Percentiles rank a stretch among this genome's conserved stretches.
Conservation (phyloP, 208 protist species). For the Entamoeba dispar region DNA sequence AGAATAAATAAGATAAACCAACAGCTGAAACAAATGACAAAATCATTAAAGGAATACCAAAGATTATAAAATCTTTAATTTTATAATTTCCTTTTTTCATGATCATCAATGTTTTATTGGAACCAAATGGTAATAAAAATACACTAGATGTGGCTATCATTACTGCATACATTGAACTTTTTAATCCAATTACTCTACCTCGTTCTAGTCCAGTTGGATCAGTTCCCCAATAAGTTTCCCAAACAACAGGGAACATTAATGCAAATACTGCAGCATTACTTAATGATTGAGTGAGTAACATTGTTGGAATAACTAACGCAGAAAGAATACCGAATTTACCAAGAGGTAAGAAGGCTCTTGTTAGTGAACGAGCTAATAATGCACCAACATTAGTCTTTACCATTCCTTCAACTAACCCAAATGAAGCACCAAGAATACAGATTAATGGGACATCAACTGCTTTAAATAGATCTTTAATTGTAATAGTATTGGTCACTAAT, state of each 20-base stretch:
- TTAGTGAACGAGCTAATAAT: background rate
- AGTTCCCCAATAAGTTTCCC: background rate
- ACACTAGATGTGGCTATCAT: background rate
- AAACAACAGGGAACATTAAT: background rate
- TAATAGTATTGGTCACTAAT: background rate
- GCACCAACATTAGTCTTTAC: background rate
- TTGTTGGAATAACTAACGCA: background rate
- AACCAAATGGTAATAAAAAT: background rate
- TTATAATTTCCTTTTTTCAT: background rate
- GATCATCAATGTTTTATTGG: background rate
- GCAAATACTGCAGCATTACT: background rate
- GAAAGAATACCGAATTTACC: background rate
- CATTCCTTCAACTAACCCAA: background rate
- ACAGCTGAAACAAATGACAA: background rate
- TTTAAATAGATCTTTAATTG: background rate
- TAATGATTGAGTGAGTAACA: background rate
- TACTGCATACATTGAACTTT: background rate
- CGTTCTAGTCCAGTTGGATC: background rate
- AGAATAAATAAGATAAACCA: background rate
- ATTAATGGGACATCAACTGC: background rate
- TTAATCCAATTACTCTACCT: background rate
- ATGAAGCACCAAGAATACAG: background rate
- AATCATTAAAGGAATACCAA: background rate
- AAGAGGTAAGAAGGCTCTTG: background rate
- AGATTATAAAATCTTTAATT: background rate